Conservation (phyloP, 148 eudicot species). For the Spergularia bocconei region DNA sequence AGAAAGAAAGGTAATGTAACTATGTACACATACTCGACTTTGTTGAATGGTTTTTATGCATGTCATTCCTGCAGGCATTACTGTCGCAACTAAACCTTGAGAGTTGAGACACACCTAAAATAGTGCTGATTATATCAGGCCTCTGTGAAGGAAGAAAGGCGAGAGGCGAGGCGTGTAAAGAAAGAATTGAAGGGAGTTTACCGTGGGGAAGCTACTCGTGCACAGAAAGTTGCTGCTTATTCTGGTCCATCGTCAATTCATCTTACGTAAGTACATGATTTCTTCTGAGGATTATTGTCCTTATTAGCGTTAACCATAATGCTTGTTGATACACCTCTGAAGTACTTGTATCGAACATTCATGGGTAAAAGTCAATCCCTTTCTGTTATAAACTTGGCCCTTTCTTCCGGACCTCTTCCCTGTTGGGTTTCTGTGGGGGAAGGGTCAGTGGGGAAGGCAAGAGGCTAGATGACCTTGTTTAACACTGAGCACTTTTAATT, state of each 20-base stretch:
- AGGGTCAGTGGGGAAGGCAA: too few species aligned
- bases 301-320: not conserved
- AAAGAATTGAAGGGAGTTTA: conserved; percentile 76
- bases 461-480: too few species aligned
- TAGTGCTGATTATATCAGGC: conserved; percentile 37
- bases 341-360: too few species aligned
- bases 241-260: conserved; percentile 90
- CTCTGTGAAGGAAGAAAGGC: conserved; percentile 82
- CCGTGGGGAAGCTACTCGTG: conserved; percentile 68
- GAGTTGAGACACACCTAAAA: not conserved
- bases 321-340: not conserved
- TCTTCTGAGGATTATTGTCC: not conserved
- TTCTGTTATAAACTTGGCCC: not conserved
- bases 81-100: not conserved
- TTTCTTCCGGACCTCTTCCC: not conserved
- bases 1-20: conserved; percentile 69
- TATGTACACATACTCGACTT: not conserved
- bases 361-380: too few species aligned
- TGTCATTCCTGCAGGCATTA: not conserved
- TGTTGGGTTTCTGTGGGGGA: not conserved
- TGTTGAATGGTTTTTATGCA: not conserved
- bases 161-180: conserved; percentile 77
- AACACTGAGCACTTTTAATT: too few species aligned
- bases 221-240: conserved; percentile 84
- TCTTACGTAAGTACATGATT: conserved; percentile 44